Evolutionary conservation across 2,329 filamentous ascomycete species (phyloP).

Genomic region (Sporothrix euskadiensis): DNA sequence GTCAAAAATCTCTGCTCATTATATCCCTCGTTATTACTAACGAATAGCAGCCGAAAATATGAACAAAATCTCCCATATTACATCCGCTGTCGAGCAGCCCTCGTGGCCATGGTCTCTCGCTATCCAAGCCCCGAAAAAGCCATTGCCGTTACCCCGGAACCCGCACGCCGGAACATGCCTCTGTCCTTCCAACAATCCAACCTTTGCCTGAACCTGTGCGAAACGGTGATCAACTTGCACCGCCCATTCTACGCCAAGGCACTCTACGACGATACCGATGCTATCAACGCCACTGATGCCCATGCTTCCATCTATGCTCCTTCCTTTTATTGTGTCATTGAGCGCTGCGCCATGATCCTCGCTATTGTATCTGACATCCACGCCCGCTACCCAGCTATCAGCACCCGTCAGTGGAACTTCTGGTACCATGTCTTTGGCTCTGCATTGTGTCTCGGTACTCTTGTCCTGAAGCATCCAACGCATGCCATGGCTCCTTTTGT

Average conservation of each 20-base stretch:
- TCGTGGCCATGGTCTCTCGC: constrained; percentile 16
- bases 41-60: neutral
- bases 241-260: constrained; percentile 26
- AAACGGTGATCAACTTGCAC: constrained; percentile 26
- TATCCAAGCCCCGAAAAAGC: constrained; percentile 15
- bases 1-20: no score
- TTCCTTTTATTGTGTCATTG: constrained; percentile 17
- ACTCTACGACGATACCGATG: constrained; percentile 16
- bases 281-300: neutral
- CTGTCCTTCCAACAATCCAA: constrained; percentile 20
- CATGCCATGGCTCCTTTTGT: constrained; percentile 27
- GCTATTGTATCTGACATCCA: constrained; percentile 23
- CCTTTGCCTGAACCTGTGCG: constrained; percentile 4
- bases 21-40: no score
- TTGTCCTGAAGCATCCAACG: constrained; percentile 21
- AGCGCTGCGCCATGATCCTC: constrained; percentile 19
- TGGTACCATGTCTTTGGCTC: constrained; percentile 27
- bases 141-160: constrained; percentile 7
- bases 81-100: constrained; percentile 12
- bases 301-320: constrained; percentile 9
- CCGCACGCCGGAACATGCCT: neutral
- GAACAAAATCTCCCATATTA: constrained; percentile 11
- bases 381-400: constrained; percentile 22
- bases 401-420: constrained; percentile 26
- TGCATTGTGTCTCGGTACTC: constrained; percentile 26